Base-by-base conservation (phyloP, 2,329 filamentous ascomycete species). In the Shiraia sp. region DNA sequence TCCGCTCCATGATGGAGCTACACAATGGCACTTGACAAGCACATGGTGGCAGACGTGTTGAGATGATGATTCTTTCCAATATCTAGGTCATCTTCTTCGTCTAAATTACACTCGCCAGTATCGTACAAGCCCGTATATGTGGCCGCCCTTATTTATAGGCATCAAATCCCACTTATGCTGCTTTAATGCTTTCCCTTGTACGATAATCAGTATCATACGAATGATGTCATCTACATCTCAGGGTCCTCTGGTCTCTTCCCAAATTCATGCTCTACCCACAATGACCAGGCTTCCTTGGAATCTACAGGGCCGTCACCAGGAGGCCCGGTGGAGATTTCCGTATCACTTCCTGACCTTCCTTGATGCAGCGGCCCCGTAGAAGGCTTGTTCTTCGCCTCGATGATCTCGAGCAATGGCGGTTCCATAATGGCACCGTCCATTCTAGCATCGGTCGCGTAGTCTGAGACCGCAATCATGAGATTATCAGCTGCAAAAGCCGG, bases 401-500 rank as follows among this genome's bases (percentile, higher is more conserved):
- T 26, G 2, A 45, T 39, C 6, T 49, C 41, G 3, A 30, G 32
- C 2, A 10, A 13, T 10, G 3, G 19, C 9, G 24, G 27, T n/a
- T 36, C 25, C 2, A 22, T 10, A 8, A 13, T 24, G 6, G 31
- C 28, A 6, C 36, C 39, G 6, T 32, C 6, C 7, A 41, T 19
- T n/a, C 42, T 54, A 3, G 35, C 16, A 12, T 55, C 53, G 5
- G 52, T 43, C 35, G 62, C 39, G 14, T 60, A 64, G 14, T 47
- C 53, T 6, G 59, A 61, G 1, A 62, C 53, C 0, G 63, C 63
- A 32, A 67, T 65, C 31, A 67, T 51, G 23, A 67, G 36, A 34
- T 67, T 66, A 30, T 67, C 64, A 14, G 64, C 64, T 6, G 59
- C 53, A 56, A 52, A 63, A 25, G 64, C 54, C 10, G 61, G 64